Evolutionary conservation across 148 eudicot species (phyloP), one percentile per base, ranked within the genome.

Genomic region (Silene uniflora): DNA sequence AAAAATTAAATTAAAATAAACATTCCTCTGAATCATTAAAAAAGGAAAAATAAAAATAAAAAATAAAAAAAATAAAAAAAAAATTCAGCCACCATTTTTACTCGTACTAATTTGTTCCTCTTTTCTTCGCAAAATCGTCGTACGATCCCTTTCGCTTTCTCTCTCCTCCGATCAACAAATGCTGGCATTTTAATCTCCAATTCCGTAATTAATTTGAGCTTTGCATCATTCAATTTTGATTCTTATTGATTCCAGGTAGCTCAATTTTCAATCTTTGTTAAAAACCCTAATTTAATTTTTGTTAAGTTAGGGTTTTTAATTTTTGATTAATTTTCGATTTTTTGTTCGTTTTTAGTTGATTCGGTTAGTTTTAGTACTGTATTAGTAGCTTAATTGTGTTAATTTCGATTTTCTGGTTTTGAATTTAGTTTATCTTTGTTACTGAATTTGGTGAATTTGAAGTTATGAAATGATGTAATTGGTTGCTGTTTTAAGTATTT

Each of bases 251-350:
- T 80, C 29, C 61, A n/a, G 58, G 77, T 77, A 24, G 61, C 67
- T 77, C 47, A 74, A 73, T 79, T 82, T 46, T 10, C 54, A 69
- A 42, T 24, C 56, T 69, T 35, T 8, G 25, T 27, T 29, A 74
- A 80, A 87, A 86, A 77, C 87, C 90, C 88, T 85, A 83, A 56
- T 69, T 56, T 35, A 32, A 73, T 75, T 73, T 70, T 68, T 29
- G 10, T 3, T 12, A 44, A 70, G 54, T 72, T 87, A 84, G 90
- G 92, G 92, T 85, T 87, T 85, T 74, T 59, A 79, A 67, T 75
- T 71, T 68, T 46, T 19, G 52, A 19, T 39, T 39, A 73, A 35
- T 65, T 52, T 5, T 17, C 49, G 59, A 25, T 76, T 59, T 81
- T 46, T 55, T 73, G 39, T 76, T 58, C 24, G 65, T 76, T 78